phyloP scores from a whole-genome alignment of 352 stramenopile genomes.

The Globisporangium emineosum region DNA sequence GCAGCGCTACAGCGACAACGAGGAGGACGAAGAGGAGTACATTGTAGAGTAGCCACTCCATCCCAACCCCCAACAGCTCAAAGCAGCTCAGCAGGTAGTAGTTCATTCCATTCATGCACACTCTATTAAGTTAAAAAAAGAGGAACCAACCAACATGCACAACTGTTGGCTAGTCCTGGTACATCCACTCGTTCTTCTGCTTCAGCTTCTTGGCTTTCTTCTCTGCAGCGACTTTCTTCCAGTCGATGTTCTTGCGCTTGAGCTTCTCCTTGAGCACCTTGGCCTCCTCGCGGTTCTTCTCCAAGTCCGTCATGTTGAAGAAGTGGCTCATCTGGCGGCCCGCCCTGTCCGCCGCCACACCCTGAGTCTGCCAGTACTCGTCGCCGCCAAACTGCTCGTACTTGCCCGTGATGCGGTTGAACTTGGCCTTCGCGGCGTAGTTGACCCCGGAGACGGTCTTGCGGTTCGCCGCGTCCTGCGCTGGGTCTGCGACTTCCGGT shows the following conservation, averaged over 20 bases:
- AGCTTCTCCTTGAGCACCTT: conserved; percentile 73
- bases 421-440: conserved; percentile 70
- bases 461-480: conserved; percentile 12
- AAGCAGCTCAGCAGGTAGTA: background rate
- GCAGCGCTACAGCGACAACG: conserved; percentile 38
- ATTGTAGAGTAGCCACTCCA: conserved; percentile 53
- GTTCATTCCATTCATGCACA: conserved; percentile 3
- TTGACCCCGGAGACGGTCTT: conserved; percentile 59
- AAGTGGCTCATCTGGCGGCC: conserved; percentile 87
- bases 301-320: conserved; percentile 75
- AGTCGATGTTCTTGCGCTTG: conserved; percentile 85
- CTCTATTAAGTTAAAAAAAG: conserved; percentile 18
- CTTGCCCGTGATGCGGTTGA: conserved; percentile 75
- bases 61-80: background rate
- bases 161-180: conserved; percentile 45
- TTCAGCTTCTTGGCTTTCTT: conserved; percentile 88
- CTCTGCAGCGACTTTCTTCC: conserved; percentile 80
- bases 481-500: conserved; percentile 33
- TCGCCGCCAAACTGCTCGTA: conserved; percentile 66
- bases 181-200: conserved; percentile 85
- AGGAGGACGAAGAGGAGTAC: conserved; percentile 69
- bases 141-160: background rate
- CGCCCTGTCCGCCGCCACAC: conserved; percentile 61
- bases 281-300: conserved; percentile 81
- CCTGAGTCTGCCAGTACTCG: conserved; percentile 61